Evolutionary conservation across 2,329 filamentous ascomycete genomes (phyloP).

Genomic region (Alternaria triticimaculans): DNA sequence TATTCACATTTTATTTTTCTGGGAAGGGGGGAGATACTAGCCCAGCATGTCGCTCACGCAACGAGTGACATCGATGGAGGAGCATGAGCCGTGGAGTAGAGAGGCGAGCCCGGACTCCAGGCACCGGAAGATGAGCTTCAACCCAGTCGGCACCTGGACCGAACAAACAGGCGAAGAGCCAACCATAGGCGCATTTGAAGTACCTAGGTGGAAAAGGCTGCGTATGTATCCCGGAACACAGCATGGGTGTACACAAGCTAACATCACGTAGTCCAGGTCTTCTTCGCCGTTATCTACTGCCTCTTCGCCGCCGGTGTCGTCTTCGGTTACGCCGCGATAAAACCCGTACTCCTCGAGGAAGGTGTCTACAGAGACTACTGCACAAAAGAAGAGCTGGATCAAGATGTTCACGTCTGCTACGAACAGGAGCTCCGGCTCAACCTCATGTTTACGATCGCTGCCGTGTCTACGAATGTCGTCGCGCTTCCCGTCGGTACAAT

Average conservation of each 20-base stretch:
- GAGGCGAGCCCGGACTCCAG: constrained; percentile 46
- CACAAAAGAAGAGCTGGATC: constrained; percentile 45
- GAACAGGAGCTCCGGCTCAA: constrained; percentile 65
- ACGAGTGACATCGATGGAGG: constrained; percentile 50
- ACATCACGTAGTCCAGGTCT: constrained; percentile 67
- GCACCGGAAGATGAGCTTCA: constrained; percentile 58
- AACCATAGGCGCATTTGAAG: constrained; percentile 59
- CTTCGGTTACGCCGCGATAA: constrained; percentile 52
- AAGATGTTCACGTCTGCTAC: constrained; percentile 45
- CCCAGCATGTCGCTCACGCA: constrained; percentile 49
- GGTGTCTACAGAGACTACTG: constrained; percentile 47
- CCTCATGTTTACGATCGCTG: constrained; percentile 90
- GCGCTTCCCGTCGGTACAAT: constrained; percentile 86
- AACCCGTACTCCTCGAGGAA: constrained; percentile 48
- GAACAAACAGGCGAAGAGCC: constrained; percentile 50
- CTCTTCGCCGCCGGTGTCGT: constrained; percentile 71
- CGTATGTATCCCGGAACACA: constrained; percentile 47
- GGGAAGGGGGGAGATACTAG: background rate
- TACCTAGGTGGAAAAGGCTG: constrained; percentile 60
- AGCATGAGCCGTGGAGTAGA: constrained; percentile 50
- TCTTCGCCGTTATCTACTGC: constrained; percentile 72
- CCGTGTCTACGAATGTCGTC: constrained; percentile 85
- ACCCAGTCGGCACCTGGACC: constrained; percentile 57
- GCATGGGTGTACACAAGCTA: constrained; percentile 11
- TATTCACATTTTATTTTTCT: background rate